Conservation (phyloP, 805 yeast genomes). For the Candida ulmi region DNA sequence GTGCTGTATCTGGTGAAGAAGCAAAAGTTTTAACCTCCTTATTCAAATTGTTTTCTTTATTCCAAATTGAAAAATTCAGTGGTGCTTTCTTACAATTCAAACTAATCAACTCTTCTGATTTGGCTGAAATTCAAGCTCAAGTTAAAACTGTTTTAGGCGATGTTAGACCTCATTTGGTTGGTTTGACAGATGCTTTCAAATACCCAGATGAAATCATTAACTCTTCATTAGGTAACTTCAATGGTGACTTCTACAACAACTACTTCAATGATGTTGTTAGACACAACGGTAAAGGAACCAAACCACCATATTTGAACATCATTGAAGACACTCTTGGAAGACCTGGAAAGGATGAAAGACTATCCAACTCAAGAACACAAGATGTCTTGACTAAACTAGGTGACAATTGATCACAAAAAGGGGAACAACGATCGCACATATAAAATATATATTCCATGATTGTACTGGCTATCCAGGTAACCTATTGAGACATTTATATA, state of each 20-base stretch:
- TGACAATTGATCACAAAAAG: slow-evolving; percentile 1
- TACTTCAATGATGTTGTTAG: slow-evolving; percentile 58
- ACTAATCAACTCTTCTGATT: slow-evolving; percentile 44
- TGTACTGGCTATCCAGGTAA: too few species aligned
- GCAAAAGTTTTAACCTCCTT: slow-evolving; percentile 45
- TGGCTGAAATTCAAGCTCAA: slow-evolving; percentile 37
- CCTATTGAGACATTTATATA: too few species aligned
- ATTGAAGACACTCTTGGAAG: slow-evolving; percentile 35
- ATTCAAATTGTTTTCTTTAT: slow-evolving; percentile 57
- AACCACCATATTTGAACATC: slow-evolving; percentile 45
- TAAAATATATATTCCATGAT: too few species aligned
- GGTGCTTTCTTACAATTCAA: slow-evolving; percentile 66
- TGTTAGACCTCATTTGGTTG: slow-evolving; percentile 65
- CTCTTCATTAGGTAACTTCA: slow-evolving; percentile 73
- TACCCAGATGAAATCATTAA: slow-evolving; percentile 76
- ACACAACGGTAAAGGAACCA: slow-evolving; percentile 40
- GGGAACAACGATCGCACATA: too few species aligned
- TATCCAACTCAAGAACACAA: slow-evolving; percentile 26
- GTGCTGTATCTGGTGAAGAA: slow-evolving; percentile 27
- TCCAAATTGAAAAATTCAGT: slow-evolving; percentile 63
- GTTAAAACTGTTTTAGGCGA: slow-evolving; percentile 41
- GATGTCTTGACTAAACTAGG: slow-evolving; percentile 27
- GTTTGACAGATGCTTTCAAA: slow-evolving; percentile 79
- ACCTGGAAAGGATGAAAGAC: slow-evolving; percentile 31
- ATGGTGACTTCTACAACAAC: slow-evolving; percentile 80